Percentiles rank a stretch among this genome's conserved stretches.
phyloP scores from a whole-genome alignment of 495 filamentous ascomycete species.

The Penicillium ucsense region DNA sequence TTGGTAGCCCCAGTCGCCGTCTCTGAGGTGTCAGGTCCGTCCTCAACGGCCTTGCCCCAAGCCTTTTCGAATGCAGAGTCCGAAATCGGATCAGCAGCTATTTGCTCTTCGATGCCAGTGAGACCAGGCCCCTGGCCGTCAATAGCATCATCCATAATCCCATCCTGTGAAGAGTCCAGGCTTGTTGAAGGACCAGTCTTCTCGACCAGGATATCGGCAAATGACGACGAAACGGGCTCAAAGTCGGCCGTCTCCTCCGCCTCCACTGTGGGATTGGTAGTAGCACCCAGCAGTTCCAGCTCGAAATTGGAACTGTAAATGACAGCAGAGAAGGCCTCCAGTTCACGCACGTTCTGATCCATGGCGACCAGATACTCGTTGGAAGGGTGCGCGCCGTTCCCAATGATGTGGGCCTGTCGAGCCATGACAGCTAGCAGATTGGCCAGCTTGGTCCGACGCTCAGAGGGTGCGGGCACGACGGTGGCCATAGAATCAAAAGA shows the following conservation, averaged over 20 bases:
- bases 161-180: too few species aligned
- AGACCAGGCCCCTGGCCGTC: constrained; percentile 1
- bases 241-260: constrained; percentile 6
- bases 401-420: constrained; percentile 82
- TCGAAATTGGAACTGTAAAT: constrained; percentile 92
- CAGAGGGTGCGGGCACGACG: constrained; percentile 23
- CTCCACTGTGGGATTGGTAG: constrained; percentile 4
- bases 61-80: constrained; percentile 32
- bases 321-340: constrained; percentile 91
- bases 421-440: constrained; percentile 80
- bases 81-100: constrained; percentile 1
- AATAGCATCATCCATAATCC: too few species aligned
- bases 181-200: constrained; percentile 2
- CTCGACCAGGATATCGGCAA: constrained; percentile 17
- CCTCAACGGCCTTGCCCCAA: constrained; percentile 35
- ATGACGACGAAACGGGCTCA: constrained; percentile 12
- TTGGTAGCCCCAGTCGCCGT: not conserved
- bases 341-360: constrained; percentile 65
- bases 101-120: constrained; percentile 3
- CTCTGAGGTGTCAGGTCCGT: constrained; percentile 7
- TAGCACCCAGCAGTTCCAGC: constrained; percentile 42
- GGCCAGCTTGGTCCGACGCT: constrained; percentile 67
- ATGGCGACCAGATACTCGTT: constrained; percentile 85
- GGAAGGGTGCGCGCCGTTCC: constrained; percentile 51
- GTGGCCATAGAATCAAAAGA: constrained; percentile 35